Base-by-base conservation (phyloP, 2,329 filamentous ascomycete species). In the Claviceps africana region DNA sequence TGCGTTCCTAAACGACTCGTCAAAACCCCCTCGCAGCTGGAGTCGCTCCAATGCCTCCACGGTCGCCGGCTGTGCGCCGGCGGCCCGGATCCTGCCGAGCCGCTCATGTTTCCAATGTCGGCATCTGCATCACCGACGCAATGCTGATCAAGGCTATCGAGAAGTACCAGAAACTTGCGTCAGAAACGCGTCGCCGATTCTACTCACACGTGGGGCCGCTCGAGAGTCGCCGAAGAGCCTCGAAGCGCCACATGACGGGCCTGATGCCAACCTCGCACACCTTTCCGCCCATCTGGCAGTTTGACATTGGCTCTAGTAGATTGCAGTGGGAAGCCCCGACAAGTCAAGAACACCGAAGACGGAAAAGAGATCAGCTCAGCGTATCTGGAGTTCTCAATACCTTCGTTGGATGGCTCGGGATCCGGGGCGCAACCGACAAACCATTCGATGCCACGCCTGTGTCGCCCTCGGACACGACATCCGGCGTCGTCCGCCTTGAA, bases 271-370 rank as follows among this genome's bases (percentile, higher is more conserved):
- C 67, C 9, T 61, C 70, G 22, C 59, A 61, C 4, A 58, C 65
- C 8, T 65, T 64, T 19, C 62, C 68, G 17, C 67, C 71, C 1
- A 60, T 67, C 7, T 80, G 76, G 77, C 68, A 70, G 0, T 67
- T 77, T 46, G 66, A 71, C 13, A 65, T 70, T 25, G 63, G 71
- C 1, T 62, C 70, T 6, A 70, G 73, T 50, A 60, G 76, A 51
- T 77, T 75, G 74, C 66, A 68, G 47, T 81, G 78, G 78, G 64
- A 72, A 39, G 67, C 77, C 9, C 77, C 78, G 9, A 70, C 63
- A 13, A 53, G 63, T 3, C 56, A 62, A 10, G 58, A 62, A 49
- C 53, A 60, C 7, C 62, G 62, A 4, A 58, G 56, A n/a, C 56
- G 54, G 28, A 62, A 61, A 51, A 56, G 55, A 37, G 43, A 55